Percentiles rank a stretch among this genome's conserved stretches.
These are phyloP conservation scores for Physcia stellaris DNA, from an alignment of 495 filamentous ascomycete species.

Conservation along the genomic window DNA sequence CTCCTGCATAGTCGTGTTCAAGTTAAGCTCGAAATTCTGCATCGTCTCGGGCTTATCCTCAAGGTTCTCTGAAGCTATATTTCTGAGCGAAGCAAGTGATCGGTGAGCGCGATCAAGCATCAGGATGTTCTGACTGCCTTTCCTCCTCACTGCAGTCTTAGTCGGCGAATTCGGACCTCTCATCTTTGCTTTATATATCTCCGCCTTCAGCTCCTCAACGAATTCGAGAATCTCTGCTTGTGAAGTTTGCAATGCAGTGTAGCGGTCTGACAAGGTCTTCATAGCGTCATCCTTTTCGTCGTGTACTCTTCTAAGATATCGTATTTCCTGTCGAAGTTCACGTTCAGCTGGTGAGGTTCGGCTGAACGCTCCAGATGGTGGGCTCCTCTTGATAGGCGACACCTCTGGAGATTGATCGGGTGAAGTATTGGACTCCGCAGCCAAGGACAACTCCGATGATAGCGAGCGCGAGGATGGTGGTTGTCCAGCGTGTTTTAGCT, in stretches of 20 bases:
- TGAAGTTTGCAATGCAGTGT: slow-evolving; percentile 64
- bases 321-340: slow-evolving; percentile 43
- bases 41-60: slow-evolving; percentile 67
- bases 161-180: slow-evolving; percentile 52
- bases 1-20: slow-evolving; percentile 88
- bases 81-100: slow-evolving; percentile 78
- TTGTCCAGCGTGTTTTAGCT: slow-evolving; percentile 62
- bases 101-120: slow-evolving; percentile 84
- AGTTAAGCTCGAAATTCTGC: slow-evolving; percentile 84
- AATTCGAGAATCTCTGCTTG: slow-evolving; percentile 71
- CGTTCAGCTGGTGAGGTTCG: slow-evolving; percentile 20
- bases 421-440: slow-evolving; percentile 67
- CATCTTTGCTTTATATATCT: slow-evolving; percentile 62
- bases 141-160: slow-evolving; percentile 70
- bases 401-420: slow-evolving; percentile 48
- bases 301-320: slow-evolving; percentile 52
- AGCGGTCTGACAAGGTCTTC: slow-evolving; percentile 56
- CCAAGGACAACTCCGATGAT: slow-evolving; percentile 91
- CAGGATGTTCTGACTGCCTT: slow-evolving; percentile 85
- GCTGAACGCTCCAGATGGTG: slow-evolving; percentile 14
- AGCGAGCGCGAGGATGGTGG: slow-evolving; percentile 86
- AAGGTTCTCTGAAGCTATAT: slow-evolving; percentile 75
- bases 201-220: slow-evolving; percentile 78
- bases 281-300: slow-evolving; percentile 67
- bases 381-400: slow-evolving; percentile 23